Percentiles rank a stretch among this genome's conserved stretches.
phyloP scores from a whole-genome alignment of 2,329 filamentous ascomycete species.

The Fusarium chaquense region DNA sequence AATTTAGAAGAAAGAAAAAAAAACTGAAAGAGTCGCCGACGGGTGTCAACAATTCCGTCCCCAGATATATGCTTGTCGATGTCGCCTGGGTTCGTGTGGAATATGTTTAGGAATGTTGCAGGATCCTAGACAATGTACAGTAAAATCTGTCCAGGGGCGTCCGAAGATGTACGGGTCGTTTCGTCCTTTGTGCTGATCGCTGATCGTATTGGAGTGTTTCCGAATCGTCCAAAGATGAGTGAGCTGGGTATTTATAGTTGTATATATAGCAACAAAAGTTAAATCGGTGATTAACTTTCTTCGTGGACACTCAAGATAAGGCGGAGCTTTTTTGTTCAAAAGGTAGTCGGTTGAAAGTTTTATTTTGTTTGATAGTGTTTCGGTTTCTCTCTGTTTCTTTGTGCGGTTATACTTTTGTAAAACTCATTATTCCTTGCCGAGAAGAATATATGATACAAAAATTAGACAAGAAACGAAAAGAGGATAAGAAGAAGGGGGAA shows the following conservation, averaged over 20 bases:
- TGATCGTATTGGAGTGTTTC: slow-evolving; percentile 2
- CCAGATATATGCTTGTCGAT: slow-evolving; percentile 13
- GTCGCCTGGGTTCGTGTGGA: slow-evolving; percentile 40
- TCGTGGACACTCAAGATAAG: slow-evolving; percentile 2
- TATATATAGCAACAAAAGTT: slow-evolving; percentile 13
- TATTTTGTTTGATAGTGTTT: no score
- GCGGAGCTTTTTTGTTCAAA: background rate
- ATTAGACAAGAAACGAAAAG: background rate
- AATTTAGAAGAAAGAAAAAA: background rate
- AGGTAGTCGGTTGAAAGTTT: background rate
- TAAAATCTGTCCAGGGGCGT: slow-evolving; percentile 42
- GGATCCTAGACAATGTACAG: slow-evolving; percentile 38
- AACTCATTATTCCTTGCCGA: slow-evolving; percentile 2
- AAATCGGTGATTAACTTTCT: background rate
- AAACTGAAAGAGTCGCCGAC: background rate
- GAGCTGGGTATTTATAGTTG: slow-evolving; percentile 23
- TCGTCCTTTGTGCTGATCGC: slow-evolving; percentile 13
- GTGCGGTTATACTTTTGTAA: slow-evolving; percentile 9
- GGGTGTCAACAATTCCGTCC: background rate
- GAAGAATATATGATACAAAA: background rate
- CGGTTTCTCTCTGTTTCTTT: background rate
- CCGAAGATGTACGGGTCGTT: slow-evolving; percentile 37
- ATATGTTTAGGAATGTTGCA: slow-evolving; percentile 46
- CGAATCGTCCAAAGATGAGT: slow-evolving; percentile 18
- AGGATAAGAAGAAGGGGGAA: background rate